These are phyloP conservation scores for Hymenoscyphus linearis DNA, from an alignment of 2,329 filamentous ascomycete species.

Conservation along the genomic window DNA sequence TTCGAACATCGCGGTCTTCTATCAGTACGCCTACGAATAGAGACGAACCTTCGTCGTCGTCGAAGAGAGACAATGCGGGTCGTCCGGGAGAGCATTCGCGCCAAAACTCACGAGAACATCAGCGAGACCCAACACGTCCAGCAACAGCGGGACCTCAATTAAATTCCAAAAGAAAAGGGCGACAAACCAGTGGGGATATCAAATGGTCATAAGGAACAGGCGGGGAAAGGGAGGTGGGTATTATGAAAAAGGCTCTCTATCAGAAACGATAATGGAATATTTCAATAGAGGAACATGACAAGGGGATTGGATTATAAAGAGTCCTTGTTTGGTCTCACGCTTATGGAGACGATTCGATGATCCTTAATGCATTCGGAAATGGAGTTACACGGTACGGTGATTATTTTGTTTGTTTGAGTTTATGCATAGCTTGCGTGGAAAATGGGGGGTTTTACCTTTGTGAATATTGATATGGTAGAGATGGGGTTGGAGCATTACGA, in stretches of 20 bases:
- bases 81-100: background rate
- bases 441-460: background rate
- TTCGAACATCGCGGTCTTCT: slow-evolving; percentile 28
- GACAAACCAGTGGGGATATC: slow-evolving; percentile 30
- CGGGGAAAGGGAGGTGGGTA: background rate
- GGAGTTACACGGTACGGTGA: background rate
- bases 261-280: background rate
- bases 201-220: slow-evolving; percentile 30
- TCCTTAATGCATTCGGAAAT: slow-evolving; percentile 1
- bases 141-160: slow-evolving; percentile 19
- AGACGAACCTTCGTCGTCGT: slow-evolving; percentile 16
- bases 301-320: background rate
- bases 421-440: slow-evolving; percentile 6
- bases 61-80: background rate
- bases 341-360: background rate
- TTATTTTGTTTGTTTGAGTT: background rate
- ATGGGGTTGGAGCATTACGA: background rate
- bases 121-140: slow-evolving; percentile 23
- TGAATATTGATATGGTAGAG: background rate
- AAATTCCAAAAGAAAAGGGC: slow-evolving; percentile 28
- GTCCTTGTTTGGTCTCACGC: background rate
- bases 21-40: slow-evolving; percentile 23
- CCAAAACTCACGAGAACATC: slow-evolving; percentile 19
- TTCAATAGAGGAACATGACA: background rate
- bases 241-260: background rate